These are phyloP conservation scores for Flaveria bidentis DNA, from an alignment of 129 eudicot species.

Conservation along the genomic window DNA sequence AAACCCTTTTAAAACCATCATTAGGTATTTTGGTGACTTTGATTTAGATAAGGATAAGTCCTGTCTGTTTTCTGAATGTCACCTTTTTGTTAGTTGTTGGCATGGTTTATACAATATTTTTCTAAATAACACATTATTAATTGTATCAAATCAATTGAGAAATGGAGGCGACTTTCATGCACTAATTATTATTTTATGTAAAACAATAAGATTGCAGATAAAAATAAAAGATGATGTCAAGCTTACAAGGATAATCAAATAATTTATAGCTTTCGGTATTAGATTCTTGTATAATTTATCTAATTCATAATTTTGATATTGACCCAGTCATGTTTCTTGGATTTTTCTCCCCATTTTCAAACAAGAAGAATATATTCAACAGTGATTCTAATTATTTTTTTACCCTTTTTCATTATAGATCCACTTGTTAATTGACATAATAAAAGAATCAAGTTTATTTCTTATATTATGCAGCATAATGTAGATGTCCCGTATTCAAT, in stretches of 20 bases:
- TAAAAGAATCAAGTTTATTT: background rate
- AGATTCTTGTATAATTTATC: constrained; percentile 17
- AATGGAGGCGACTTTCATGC: constrained; percentile 18
- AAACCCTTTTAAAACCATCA: constrained; percentile 10
- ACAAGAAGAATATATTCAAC: constrained; percentile 18
- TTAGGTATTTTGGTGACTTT: constrained; percentile 8
- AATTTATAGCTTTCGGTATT: constrained; percentile 32
- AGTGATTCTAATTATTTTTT: background rate
- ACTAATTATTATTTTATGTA: background rate
- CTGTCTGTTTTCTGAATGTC: constrained; percentile 19
- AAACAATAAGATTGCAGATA: background rate
- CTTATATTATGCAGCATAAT: too few species aligned
- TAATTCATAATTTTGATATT: constrained; percentile 25
- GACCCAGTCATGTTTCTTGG: constrained; percentile 36
- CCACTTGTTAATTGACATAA: background rate
- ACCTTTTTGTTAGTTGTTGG: constrained; percentile 21
- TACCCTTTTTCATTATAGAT: background rate
- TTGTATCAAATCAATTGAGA: background rate
- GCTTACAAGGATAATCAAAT: constrained; percentile 15
- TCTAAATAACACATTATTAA: constrained; percentile 3
- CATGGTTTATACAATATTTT: constrained; percentile 5
- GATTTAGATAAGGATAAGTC: constrained; percentile 33
- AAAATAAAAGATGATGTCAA: constrained; percentile 24
- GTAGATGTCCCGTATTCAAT: too few species aligned
- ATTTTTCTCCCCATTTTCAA: constrained; percentile 35